Evolutionary conservation across 768 basidiomycete genomes (phyloP).

Genomic region (Amanita pseudoporphyria): DNA sequence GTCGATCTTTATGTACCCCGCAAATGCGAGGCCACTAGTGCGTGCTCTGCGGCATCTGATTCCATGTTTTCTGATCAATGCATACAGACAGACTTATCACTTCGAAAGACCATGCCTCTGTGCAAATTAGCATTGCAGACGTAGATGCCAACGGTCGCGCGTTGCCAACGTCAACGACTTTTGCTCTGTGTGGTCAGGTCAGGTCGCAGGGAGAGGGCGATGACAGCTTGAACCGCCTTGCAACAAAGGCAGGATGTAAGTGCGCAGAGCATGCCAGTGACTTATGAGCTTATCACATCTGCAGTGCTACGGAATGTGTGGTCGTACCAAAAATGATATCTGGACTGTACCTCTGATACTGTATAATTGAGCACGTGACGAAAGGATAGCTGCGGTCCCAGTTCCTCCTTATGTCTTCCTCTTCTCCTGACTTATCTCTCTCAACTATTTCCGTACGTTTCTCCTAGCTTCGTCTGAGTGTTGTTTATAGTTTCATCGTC

Average conservation of each 20-base stretch:
- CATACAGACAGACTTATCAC: slow-evolving; percentile 98
- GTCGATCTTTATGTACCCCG: slow-evolving; percentile 99
- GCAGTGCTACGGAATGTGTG: slow-evolving; percentile 94
- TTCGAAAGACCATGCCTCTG: slow-evolving; percentile 98
- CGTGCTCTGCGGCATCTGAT: slow-evolving; percentile 23
- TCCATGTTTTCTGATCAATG: slow-evolving; percentile 19
- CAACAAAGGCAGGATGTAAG: slow-evolving; percentile 92
- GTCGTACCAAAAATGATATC: slow-evolving; percentile 77
- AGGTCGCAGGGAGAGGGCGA: slow-evolving; percentile 94
- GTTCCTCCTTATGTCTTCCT: slow-evolving; percentile 15
- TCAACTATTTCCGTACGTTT: slow-evolving; percentile 39
- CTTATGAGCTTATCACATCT: slow-evolving; percentile 5
- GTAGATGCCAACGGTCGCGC: slow-evolving; percentile 88
- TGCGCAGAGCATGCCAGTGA: slow-evolving; percentile 12
- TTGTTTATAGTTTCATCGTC: slow-evolving; percentile 1
- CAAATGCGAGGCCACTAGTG: slow-evolving; percentile 97
- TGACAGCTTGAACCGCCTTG: slow-evolving; percentile 92
- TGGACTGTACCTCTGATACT: not conserved
- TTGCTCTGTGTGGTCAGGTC: slow-evolving; percentile 91
- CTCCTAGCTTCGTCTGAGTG: not conserved
- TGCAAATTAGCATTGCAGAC: slow-evolving; percentile 91
- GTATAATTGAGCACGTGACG: slow-evolving; percentile 6
- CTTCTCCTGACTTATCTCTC: slow-evolving; percentile 26
- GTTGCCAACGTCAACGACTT: slow-evolving; percentile 70
- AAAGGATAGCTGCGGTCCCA: slow-evolving; percentile 1